Evolutionary conservation across 1,284 basidiomycete species (phyloP).

Genomic region (Papiliotrema flavescens): DNA sequence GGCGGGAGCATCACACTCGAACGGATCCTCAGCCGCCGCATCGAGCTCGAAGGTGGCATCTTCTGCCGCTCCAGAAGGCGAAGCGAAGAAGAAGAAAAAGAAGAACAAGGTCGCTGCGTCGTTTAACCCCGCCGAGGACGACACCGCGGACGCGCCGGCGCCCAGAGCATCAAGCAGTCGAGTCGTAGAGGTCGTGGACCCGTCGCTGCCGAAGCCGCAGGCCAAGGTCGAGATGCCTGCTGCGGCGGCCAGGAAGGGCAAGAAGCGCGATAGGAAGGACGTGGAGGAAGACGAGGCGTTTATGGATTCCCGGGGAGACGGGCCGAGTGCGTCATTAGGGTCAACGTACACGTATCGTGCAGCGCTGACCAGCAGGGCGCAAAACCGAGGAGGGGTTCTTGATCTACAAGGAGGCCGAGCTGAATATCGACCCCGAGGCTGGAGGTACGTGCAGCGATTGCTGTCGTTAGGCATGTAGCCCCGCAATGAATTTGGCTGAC

Average conservation of each 20-base stretch:
- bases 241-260: slow-evolving; percentile 8
- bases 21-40: too few species aligned
- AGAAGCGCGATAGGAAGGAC: slow-evolving; percentile 25
- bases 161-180: neutral
- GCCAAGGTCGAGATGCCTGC: neutral
- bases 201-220: neutral
- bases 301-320: slow-evolving; percentile 70
- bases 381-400: slow-evolving; percentile 79
- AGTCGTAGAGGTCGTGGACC: slow-evolving; percentile 6
- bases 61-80: slow-evolving; percentile 4
- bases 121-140: slow-evolving; percentile 6
- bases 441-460: slow-evolving; percentile 66
- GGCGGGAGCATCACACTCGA: too few species aligned
- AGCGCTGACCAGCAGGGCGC: slow-evolving; percentile 55
- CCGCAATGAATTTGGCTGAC: slow-evolving; percentile 22
- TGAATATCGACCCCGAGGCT: slow-evolving; percentile 66
- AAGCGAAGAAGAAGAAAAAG: slow-evolving; percentile 24
- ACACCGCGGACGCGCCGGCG: neutral
- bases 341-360: neutral
- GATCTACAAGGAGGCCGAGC: slow-evolving; percentile 82
- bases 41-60: neutral
- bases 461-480: too few species aligned
- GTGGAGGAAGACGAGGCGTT: slow-evolving; percentile 56
- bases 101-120: slow-evolving; percentile 12
- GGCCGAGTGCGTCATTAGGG: slow-evolving; percentile 58